These are phyloP conservation scores for Straminergon stramineum DNA, from an alignment of 225 moss, liverwort and hornwort genomes.

Conservation along the genomic window DNA sequence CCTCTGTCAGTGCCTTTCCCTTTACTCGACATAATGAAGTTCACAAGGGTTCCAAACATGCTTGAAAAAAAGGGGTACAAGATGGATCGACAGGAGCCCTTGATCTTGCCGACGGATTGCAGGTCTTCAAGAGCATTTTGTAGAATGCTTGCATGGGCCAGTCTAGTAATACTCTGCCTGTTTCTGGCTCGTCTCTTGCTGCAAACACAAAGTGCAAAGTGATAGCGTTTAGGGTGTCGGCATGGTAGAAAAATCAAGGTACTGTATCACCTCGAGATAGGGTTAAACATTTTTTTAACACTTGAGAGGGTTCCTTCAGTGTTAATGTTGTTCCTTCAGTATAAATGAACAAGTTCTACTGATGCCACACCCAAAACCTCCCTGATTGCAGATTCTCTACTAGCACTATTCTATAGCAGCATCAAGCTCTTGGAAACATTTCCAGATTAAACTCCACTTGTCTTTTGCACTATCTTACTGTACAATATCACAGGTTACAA, in stretches of 20 bases:
- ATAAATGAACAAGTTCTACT: background rate
- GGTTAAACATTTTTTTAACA: background rate
- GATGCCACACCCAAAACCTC: background rate
- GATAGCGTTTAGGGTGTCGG: background rate
- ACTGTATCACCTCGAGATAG: background rate
- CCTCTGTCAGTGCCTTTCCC: background rate
- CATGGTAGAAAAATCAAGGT: background rate
- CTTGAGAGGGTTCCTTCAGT: background rate
- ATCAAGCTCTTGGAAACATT: background rate
- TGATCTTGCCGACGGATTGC: background rate
- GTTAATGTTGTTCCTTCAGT: background rate
- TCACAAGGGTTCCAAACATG: background rate
- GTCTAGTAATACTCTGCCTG: conserved; percentile 54
- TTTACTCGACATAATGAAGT: background rate
- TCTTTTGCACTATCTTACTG: background rate
- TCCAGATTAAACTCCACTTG: background rate
- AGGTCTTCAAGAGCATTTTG: background rate
- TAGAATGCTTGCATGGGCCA: background rate
- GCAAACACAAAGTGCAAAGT: background rate
- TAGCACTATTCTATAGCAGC: background rate
- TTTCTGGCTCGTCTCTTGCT: conserved; percentile 63
- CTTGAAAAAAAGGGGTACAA: background rate
- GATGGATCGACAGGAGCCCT: background rate
- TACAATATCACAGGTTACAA: background rate
- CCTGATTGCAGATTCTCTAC: background rate